Base-by-base conservation (phyloP, 2,329 filamentous ascomycete species). In the Cryphonectria nitschkei region DNA sequence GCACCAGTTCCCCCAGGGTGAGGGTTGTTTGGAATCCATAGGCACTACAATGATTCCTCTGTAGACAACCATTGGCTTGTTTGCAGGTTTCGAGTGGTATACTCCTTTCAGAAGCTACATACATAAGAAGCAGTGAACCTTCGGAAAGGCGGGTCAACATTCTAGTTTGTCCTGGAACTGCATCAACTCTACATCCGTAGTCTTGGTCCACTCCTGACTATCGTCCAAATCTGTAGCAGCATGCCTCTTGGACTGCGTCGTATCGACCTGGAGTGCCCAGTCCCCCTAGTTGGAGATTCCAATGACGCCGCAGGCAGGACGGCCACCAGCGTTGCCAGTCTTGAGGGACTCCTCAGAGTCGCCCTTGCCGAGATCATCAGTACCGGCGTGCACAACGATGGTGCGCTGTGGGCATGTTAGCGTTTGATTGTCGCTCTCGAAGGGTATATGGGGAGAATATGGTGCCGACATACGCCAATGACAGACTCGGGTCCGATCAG, bases 251-350 rank as follows among this genome's bases (percentile, higher is more conserved):
- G 14, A 8, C 19, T 58, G 32, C 22, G 7, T 8, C 58, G n/a
- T 26, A n/a, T 41, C 8, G 22, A 65, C n/a, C 39, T 8, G 43
- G 32, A 39, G 19, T 26, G 16, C 11, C 52, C 16, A 29, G 16
- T 19, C 11, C 9, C 9, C 41, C 86, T 93, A 94, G 80, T 87
- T 85, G 80, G 93, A 90, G 85, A 97, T 96, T 77, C 94, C 94
- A 82, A 97, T 97, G 81, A 97, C 94, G 86, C 96, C 96, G 85
- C 96, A 99, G 81, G 96, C 96, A 81, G 96, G 96, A 81, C 96
- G 93, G 77, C 86, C 83, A 79, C 96, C 96, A 81, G 96, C 96
- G 82, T 98, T 99, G 77, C 96, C 96, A 75, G 96, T 99, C 92
- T 97, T 98, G 88, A 97, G 94, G 79, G 94, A 97, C 87, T 98